These are phyloP conservation scores for Tuber melanosporum DNA, from an alignment of 495 filamentous ascomycete species.

Conservation along the genomic window DNA sequence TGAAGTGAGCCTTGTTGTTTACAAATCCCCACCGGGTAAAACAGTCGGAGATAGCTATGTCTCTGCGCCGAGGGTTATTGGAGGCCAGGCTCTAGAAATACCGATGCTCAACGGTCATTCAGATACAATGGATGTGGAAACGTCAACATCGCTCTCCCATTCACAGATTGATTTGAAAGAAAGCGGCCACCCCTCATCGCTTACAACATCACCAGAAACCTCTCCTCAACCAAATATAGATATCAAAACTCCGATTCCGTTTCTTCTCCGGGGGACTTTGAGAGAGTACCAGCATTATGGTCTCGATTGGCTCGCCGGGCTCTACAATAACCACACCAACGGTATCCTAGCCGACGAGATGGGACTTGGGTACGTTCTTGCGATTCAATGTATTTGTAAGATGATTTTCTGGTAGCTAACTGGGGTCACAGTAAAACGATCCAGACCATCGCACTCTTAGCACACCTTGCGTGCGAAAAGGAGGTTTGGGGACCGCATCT, in stretches of 20 bases:
- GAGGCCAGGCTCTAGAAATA: neutral
- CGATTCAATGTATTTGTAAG: slow-evolving; percentile 14
- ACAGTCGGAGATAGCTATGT: neutral
- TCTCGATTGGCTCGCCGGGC: slow-evolving; percentile 87
- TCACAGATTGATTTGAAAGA: slow-evolving; percentile 32
- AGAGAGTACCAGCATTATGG: slow-evolving; percentile 97
- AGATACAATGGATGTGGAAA: slow-evolving; percentile 34
- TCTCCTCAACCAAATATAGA: slow-evolving; percentile 41
- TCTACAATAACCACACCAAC: slow-evolving; percentile 90
- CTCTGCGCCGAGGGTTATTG: neutral
- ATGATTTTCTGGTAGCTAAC: slow-evolving; percentile 24
- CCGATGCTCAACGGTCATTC: slow-evolving; percentile 24
- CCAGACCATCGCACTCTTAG: slow-evolving; percentile 91
- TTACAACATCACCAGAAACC: slow-evolving; percentile 44
- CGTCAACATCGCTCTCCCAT: slow-evolving; percentile 33
- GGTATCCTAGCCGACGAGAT: slow-evolving; percentile 99
- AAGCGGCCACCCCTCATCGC: slow-evolving; percentile 39
- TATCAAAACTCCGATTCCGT: slow-evolving; percentile 69
- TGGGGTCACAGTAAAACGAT: slow-evolving; percentile 64
- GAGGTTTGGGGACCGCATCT: slow-evolving; percentile 94
- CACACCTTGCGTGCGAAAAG: slow-evolving; percentile 85
- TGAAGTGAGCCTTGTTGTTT: slow-evolving; percentile 10
- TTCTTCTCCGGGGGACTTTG: slow-evolving; percentile 81
- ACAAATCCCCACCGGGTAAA: neutral
- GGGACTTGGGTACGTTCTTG: slow-evolving; percentile 64